These are phyloP conservation scores for Colletotrichum lentis DNA, from an alignment of 2,329 filamentous ascomycete genomes.

Conservation along the genomic window DNA sequence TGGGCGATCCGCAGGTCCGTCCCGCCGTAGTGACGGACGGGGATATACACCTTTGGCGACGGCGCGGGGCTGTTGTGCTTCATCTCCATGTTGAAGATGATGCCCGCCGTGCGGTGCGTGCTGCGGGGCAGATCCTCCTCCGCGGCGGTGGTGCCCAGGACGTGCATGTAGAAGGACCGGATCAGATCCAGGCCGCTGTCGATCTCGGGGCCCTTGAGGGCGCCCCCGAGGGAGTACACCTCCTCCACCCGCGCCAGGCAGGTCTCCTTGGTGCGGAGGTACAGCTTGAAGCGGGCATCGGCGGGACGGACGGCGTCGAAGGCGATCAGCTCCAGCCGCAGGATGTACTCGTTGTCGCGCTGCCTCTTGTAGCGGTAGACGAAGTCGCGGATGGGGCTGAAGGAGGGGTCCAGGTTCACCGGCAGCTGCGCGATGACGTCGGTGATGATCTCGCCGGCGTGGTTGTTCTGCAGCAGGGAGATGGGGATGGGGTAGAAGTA, in stretches of 20 bases:
- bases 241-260: conserved; percentile 44
- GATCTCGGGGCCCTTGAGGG: conserved; percentile 18
- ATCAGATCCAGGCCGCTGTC: conserved; percentile 38
- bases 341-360: conserved; percentile 18
- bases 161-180: conserved; percentile 38
- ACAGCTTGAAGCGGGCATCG: conserved; percentile 49
- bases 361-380: conserved; percentile 22
- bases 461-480: conserved; percentile 30
- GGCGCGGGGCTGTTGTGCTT: conserved; percentile 37
- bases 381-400: conserved; percentile 32
- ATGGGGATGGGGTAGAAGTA: conserved; percentile 43
- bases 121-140: conserved; percentile 37
- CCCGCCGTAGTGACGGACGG: conserved; percentile 47
- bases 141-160: conserved; percentile 36
- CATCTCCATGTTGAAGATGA: conserved; percentile 49
- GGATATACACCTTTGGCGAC: conserved; percentile 47
- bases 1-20: conserved; percentile 33
- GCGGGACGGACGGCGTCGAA: conserved; percentile 45
- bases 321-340: conserved; percentile 43
- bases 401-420: conserved; percentile 36
- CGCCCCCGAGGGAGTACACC: conserved; percentile 41
- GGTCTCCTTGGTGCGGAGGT: conserved; percentile 46
- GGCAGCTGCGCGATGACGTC: conserved; percentile 19
- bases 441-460: conserved; percentile 26
- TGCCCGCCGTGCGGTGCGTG: conserved; percentile 46